Percentiles rank a stretch among this genome's conserved stretches.
These are phyloP conservation scores for Pachysandra terminalis DNA, from an alignment of 164 flowering plant species.

Conservation along the genomic window DNA sequence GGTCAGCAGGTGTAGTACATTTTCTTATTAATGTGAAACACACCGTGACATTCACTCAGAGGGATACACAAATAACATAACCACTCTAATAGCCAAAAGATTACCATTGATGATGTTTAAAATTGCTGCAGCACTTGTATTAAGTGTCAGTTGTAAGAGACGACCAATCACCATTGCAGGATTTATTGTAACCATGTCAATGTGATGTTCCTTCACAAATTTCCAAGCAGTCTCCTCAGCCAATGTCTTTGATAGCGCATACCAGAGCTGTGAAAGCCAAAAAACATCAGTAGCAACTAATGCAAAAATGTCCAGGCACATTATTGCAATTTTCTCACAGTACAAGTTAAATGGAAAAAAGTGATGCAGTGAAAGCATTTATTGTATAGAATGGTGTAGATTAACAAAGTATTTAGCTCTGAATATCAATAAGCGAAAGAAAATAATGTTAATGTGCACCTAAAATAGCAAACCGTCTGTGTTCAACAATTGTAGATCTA, in stretches of 20 bases:
- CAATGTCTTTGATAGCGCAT: slow-evolving; percentile 60
- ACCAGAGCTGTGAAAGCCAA: slow-evolving; percentile 44
- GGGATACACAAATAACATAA: too few relatives aligned
- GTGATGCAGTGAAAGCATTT: background rate
- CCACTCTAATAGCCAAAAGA: background rate
- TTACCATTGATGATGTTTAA: slow-evolving; percentile 45
- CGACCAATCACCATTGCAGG: slow-evolving; percentile 76
- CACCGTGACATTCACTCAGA: too few relatives aligned
- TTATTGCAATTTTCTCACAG: background rate
- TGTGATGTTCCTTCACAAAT: slow-evolving; percentile 50
- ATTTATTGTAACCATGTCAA: slow-evolving; percentile 58
- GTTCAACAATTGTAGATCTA: background rate
- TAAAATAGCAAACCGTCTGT: too few relatives aligned
- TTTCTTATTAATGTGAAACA: too few relatives aligned
- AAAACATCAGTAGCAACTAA: too few relatives aligned
- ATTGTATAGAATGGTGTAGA: background rate
- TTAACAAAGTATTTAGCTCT: background rate
- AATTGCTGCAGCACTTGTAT: slow-evolving; percentile 48
- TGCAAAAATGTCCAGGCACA: background rate
- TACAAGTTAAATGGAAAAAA: background rate
- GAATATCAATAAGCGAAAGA: too few relatives aligned
- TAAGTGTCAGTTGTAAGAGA: slow-evolving; percentile 63
- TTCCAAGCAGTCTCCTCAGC: slow-evolving; percentile 85
- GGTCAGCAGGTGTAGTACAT: too few relatives aligned
- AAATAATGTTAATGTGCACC: background rate